phyloP scores from a whole-genome alignment of 2,329 filamentous ascomycete genomes.

The Xylariaceae sp. region DNA sequence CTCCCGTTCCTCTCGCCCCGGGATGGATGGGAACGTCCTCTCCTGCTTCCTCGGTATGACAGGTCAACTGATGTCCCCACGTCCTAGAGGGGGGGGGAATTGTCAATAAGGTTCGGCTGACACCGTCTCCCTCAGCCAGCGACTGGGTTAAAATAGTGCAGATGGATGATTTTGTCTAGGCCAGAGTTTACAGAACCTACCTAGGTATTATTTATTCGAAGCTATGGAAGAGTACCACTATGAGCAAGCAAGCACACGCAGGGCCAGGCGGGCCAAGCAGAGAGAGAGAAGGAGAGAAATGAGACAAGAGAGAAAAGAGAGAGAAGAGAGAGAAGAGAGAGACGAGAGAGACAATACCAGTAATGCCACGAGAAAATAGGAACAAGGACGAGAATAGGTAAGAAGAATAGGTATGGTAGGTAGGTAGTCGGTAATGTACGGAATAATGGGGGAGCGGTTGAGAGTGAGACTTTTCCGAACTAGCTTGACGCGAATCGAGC shows the following conservation, averaged over 20 bases:
- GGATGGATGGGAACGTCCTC: constrained; percentile 25
- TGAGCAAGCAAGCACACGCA: background rate
- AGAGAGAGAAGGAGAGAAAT: too few species aligned
- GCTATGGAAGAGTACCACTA: constrained; percentile 4
- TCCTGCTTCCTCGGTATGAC: constrained; percentile 26
- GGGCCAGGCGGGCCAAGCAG: too few species aligned
- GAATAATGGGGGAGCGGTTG: too few species aligned
- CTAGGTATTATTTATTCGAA: constrained; percentile 4
- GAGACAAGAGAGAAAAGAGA: too few species aligned
- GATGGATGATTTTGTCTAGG: constrained; percentile 22
- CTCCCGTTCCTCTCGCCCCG: constrained; percentile 17
- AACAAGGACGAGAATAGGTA: background rate
- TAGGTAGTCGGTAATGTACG: too few species aligned
- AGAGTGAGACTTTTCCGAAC: background rate
- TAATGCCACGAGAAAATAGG: background rate
- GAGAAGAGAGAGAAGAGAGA: background rate
- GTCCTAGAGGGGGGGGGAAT: constrained; percentile 21
- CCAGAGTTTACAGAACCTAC: constrained; percentile 6
- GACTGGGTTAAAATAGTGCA: constrained; percentile 21
- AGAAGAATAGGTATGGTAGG: background rate
- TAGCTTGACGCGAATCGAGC: constrained; percentile 11
- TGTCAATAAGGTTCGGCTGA: constrained; percentile 27
- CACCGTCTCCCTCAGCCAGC: constrained; percentile 29
- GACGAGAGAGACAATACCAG: background rate
- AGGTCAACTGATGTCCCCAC: constrained; percentile 31